Evolutionary conservation across 176 grass and related monocot genomes (phyloP).

Genomic region (Avena insularis): DNA sequence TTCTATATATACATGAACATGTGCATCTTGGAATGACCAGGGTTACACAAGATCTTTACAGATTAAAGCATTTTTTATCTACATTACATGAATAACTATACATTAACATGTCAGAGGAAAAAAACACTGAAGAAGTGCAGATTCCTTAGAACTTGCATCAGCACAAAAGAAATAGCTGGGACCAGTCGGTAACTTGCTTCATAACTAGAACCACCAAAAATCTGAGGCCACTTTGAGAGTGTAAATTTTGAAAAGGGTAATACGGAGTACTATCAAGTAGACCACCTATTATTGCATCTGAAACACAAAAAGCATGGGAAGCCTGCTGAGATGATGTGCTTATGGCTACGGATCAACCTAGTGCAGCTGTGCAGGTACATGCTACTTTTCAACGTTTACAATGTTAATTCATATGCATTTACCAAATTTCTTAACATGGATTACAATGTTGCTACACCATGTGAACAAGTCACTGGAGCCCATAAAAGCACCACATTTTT

Average conservation of each 20-base stretch:
- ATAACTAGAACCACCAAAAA: neutral
- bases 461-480: neutral
- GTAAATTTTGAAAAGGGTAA: neutral
- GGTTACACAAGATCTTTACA: neutral
- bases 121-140: neutral
- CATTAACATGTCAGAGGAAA: neutral
- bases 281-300: constrained; percentile 18
- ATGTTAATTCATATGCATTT: constrained; percentile 9
- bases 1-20: neutral
- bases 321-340: neutral
- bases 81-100: neutral
- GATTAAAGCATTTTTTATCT: neutral
- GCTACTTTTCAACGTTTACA: neutral
- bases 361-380: neutral
- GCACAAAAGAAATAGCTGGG: neutral
- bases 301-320: neutral
- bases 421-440: neutral
- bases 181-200: neutral
- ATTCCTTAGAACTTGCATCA: constrained; percentile 10
- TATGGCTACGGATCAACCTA: neutral
- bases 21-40: neutral
- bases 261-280: neutral
- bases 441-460: neutral
- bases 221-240: neutral
- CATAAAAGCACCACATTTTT: constrained; percentile 12